Base-by-base conservation (phyloP, 306 rosid genomes). In the Sindora glabra region DNA sequence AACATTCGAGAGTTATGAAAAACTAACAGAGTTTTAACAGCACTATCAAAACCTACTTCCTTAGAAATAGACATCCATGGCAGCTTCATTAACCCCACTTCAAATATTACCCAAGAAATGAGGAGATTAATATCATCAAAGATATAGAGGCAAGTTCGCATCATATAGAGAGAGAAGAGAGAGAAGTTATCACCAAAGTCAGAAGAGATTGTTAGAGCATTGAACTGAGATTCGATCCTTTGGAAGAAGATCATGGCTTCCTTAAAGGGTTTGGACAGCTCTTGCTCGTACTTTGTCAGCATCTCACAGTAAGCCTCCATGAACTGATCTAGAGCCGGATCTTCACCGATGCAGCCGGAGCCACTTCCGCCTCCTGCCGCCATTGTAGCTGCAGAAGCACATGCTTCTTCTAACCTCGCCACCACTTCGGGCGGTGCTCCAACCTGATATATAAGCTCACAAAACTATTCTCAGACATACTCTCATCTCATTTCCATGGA, bases 261-360 rank as follows among this genome's bases (percentile, higher is more conserved):
- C 59, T 86, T 82, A 13, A 92, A 89, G 72, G 99, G 99, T 58
- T 92, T 92, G 0, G 95, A 80, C 46, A 92, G 95, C 61, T 92
- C 99, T 71, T 88, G 96, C 42, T 88, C 99, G 18, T 92, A 92
- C 76, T 92, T 92, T 10, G 77, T 83, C 42, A 92, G 80, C 99
- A 92, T 92, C 89, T 92, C 99, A 64, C 99, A 92, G 37, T 92
- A 92, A 36, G 96, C 99, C 58, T 92, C 99, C 99, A 92, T 92
- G 82, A 92, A 92, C 86, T 92, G 99, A 70, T 92, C 96, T 64
- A 92, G 54, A 5, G 86, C 94, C 18, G 99, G 96, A 89, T 92
- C 99, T 78, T 92, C 94, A 6, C 99, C 99, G 3, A 88, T 22
- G 56, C 89, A 74, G 1, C 77, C 63, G 2, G 81, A 62, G 37